These are phyloP conservation scores for Calonectria fujianensis DNA, from an alignment of 2,329 filamentous ascomycete genomes.

Conservation along the genomic window DNA sequence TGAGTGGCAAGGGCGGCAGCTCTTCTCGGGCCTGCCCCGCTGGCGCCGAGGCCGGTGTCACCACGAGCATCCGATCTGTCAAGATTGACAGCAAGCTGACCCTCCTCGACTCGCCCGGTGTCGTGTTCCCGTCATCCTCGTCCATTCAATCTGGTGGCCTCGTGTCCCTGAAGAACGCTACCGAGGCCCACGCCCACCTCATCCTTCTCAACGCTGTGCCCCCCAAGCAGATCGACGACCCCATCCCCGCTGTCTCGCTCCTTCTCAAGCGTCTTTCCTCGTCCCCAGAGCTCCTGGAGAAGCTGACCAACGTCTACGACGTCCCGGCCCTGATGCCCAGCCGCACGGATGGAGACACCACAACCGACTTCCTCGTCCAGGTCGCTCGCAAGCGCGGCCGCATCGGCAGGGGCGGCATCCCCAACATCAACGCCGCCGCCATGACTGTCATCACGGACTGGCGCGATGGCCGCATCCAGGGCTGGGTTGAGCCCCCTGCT, in stretches of 20 bases:
- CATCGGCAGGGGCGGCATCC: conserved; percentile 90
- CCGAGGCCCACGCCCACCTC: conserved; percentile 87
- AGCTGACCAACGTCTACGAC: conserved; percentile 89
- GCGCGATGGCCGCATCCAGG: conserved; percentile 95
- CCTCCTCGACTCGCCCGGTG: conserved; percentile 93
- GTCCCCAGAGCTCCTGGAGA: conserved; percentile 83
- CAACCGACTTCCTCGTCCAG: conserved; percentile 94
- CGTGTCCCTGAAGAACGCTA: conserved; percentile 74
- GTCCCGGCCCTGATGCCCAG: conserved; percentile 84
- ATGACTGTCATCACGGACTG: conserved; percentile 97
- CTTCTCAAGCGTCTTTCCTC: conserved; percentile 87
- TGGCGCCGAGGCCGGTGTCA: conserved; percentile 94
- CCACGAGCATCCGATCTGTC: conserved; percentile 89
- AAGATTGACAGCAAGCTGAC: conserved; percentile 97
- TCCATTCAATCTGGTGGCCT: conserved; percentile 62
- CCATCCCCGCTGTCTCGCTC: conserved; percentile 88
- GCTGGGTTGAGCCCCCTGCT: conserved; percentile 88
- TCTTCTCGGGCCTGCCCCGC: conserved; percentile 84
- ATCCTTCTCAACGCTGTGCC: conserved; percentile 94
- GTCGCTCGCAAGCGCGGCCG: conserved; percentile 95
- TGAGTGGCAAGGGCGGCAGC: conserved; percentile 78
- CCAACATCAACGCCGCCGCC: conserved; percentile 90
- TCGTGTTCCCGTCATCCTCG: conserved; percentile 87
- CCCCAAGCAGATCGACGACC: conserved; percentile 95
- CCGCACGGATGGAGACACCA: conserved; percentile 82